Percentiles rank a stretch among this genome's conserved stretches.
phyloP scores from a whole-genome alignment of 257 asterid species.

The Prunella vulgaris region DNA sequence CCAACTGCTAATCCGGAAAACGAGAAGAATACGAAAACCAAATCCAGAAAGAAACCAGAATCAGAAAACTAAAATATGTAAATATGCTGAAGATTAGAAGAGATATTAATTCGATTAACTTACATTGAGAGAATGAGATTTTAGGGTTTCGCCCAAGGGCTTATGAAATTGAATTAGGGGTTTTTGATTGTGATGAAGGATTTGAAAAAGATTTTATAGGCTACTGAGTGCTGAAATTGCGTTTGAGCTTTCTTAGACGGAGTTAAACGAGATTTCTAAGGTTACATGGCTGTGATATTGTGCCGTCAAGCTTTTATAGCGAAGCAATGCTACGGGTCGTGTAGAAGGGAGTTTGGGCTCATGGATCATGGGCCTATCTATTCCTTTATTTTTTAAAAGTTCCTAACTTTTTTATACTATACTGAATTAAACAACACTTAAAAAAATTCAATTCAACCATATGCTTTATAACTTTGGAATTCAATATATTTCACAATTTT shows the following conservation, averaged over 20 bases:
- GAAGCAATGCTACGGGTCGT: not conserved
- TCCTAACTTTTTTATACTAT: too few species aligned
- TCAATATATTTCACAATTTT: too few species aligned
- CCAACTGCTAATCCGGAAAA: not conserved
- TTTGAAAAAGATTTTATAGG: too few species aligned
- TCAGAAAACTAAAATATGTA: not conserved
- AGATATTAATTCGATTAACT: conserved; percentile 7
- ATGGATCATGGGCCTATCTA: too few species aligned
- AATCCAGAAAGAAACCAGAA: not conserved
- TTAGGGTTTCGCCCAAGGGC: conserved; percentile 18
- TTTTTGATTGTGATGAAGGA: not conserved
- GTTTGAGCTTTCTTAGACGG: not conserved
- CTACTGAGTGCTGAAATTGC: not conserved
- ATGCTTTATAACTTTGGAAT: too few species aligned
- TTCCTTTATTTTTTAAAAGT: too few species aligned
- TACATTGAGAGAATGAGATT: conserved; percentile 18
- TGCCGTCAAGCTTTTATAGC: not conserved
- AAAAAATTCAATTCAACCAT: too few species aligned
- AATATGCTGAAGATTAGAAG: not conserved
- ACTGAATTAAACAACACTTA: too few species aligned
- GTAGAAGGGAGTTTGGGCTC: not conserved
- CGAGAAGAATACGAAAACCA: not conserved
- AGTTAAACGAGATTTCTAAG: not conserved
- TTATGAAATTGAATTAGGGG: conserved; percentile 13
- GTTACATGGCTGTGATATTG: not conserved